Base-by-base conservation (phyloP, 345 rosid species). In the Corchorus capsularis region DNA sequence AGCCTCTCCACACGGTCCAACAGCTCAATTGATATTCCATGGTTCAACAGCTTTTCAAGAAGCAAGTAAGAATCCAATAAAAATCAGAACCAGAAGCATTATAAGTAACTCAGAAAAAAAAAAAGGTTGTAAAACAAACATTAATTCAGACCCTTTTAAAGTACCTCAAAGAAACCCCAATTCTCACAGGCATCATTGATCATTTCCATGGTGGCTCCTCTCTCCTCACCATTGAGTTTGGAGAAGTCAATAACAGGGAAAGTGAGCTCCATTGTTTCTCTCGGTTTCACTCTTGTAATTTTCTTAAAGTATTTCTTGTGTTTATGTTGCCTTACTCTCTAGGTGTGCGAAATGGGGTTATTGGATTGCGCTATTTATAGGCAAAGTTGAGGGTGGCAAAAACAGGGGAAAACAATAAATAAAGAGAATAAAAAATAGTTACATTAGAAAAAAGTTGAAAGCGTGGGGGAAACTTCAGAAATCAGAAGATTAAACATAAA, bases 111-210 rank as follows among this genome's bases (percentile, higher is more conserved):
- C n/a, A n/a, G n/a, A n/a, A n/a, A n/a, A n/a, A n/a, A n/a, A n/a
- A n/a, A n/a, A n/a, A n/a, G n/a, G n/a, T n/a, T n/a, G n/a, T n/a
- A 16, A 32, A 50, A 52, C 20, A 34, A 12, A 47, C 41, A 68
- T 22, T n/a, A n/a, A n/a, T 68, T 68, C 11, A 68, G 13, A 47
- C 41, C 1, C 9, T 41, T 27, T n/a, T 43, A 47, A 39, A 6
- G 19, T 72, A 93, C 97, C 96, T 93, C 91, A 82, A 93, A 93
- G 88, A 91, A 93, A 9, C 96, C 97, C 93, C 96, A 93, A 15
- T 89, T 89, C 79, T 85, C 91, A 66, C 97, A 92, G 75, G 97
- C 94, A 72, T 92, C 90, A 7, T 85, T 79, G 78, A 93, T 91
- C 79, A 75, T 73, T 54, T 85, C 85, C 96, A 87, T 87, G 82